Evolutionary conservation across 2,329 filamentous ascomycete species (phyloP).

Genomic region (Trichophyton verrucosum): DNA sequence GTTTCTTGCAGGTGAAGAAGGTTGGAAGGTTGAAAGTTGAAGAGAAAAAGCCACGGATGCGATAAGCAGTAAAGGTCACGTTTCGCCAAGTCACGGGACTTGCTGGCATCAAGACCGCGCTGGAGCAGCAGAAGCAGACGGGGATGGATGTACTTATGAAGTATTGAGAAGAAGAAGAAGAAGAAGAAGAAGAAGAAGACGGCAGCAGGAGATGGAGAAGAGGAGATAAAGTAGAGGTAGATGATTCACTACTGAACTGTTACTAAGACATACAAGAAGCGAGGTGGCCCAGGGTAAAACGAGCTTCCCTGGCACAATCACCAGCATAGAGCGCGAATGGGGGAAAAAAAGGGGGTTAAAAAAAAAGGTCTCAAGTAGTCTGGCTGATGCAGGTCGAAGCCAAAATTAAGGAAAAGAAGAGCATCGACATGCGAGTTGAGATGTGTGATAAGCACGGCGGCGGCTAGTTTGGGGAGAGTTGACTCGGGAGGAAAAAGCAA

Average conservation of each 20-base stretch:
- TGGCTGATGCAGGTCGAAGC: neutral
- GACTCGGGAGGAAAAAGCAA: neutral
- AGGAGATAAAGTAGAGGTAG: neutral
- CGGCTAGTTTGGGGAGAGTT: neutral
- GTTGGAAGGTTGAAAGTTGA: neutral
- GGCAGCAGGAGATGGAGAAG: neutral
- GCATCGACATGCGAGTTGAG: neutral
- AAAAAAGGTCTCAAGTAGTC: neutral
- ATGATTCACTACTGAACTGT: neutral
- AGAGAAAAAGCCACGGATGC: neutral
- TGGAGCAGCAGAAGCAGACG: neutral
- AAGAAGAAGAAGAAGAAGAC: neutral
- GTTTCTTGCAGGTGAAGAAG: neutral
- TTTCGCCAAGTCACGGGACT: neutral
- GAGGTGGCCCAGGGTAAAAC: neutral
- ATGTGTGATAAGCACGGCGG: neutral
- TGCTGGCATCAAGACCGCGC: neutral
- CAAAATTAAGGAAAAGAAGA: neutral
- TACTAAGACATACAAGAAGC: neutral
- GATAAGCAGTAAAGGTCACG: neutral
- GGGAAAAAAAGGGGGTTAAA: neutral
- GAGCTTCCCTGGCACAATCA: neutral
- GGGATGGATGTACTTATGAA: neutral
- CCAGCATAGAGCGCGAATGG: neutral
- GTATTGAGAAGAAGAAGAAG: no score